phyloP scores from a whole-genome alignment of 1,284 basidiomycete genomes.

The Microbotryum scabiosae region DNA sequence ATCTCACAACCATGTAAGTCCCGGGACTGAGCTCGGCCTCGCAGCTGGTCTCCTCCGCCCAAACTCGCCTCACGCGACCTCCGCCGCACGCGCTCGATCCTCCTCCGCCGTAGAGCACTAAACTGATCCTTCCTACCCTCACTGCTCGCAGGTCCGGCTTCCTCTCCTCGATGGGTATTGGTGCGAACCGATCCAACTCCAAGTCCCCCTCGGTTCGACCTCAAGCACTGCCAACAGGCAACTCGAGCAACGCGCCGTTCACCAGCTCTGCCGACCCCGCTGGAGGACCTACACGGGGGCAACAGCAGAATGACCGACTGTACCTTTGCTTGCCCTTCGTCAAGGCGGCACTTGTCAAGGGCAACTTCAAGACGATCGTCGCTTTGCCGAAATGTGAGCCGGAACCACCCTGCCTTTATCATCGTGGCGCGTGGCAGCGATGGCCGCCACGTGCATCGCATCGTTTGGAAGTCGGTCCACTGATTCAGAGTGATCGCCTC shows the following conservation, averaged over 20 bases:
- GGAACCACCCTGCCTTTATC: background rate
- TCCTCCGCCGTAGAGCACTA: too few species aligned
- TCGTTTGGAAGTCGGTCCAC: too few species aligned
- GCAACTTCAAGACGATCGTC: constrained; percentile 97
- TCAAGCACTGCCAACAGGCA: constrained; percentile 5
- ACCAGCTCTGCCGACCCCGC: constrained; percentile 2
- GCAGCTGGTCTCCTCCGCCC: too few species aligned
- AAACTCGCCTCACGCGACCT: too few species aligned
- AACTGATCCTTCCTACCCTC: too few species aligned
- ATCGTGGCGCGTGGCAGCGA: background rate
- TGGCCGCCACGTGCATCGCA: background rate
- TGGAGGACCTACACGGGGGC: constrained; percentile 13
- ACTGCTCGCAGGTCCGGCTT: constrained; percentile 21
- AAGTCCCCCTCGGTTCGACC: constrained; percentile 3
- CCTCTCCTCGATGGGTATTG: constrained; percentile 29
- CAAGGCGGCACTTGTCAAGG: constrained; percentile 92
- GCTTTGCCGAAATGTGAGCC: constrained; percentile 73
- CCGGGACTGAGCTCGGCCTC: too few species aligned
- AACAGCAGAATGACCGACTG: constrained; percentile 18
- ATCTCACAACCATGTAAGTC: too few species aligned
- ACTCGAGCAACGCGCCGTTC: constrained; percentile 20
- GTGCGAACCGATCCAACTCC: constrained; percentile 4
- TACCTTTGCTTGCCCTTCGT: constrained; percentile 53
- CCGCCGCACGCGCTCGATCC: too few species aligned
- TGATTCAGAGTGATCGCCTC: too few species aligned